Conservation (phyloP, 129 eudicot species). For the Flaveria robusta region DNA sequence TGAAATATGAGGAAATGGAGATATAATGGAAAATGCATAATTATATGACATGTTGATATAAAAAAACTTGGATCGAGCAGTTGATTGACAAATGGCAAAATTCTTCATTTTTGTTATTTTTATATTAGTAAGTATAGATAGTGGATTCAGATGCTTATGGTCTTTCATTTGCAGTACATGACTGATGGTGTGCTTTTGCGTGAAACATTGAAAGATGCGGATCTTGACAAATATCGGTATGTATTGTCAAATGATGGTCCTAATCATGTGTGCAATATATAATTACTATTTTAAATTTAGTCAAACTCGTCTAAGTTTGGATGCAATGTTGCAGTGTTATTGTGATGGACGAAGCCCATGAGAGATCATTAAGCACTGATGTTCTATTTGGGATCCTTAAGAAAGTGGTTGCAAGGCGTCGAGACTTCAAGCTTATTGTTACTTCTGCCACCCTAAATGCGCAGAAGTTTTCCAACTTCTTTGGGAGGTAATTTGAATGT, state of each 20-base stretch:
- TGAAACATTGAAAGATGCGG: slow-evolving; percentile 71
- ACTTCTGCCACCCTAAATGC: slow-evolving; percentile 77
- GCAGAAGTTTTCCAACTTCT: slow-evolving; percentile 63
- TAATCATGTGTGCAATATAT: neutral
- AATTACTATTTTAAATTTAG: neutral
- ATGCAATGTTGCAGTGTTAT: slow-evolving; percentile 47
- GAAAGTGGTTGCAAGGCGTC: slow-evolving; percentile 72
- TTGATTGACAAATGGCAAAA: neutral
- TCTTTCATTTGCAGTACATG: slow-evolving; percentile 55
- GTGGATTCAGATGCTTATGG: slow-evolving; percentile 1
- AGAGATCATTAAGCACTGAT: slow-evolving; percentile 69
- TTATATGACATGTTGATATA: neutral
- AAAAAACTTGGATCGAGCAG: neutral
- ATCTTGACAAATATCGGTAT: slow-evolving; percentile 76
- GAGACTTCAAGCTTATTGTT: slow-evolving; percentile 74
- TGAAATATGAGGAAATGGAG: neutral
- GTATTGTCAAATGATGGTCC: slow-evolving; percentile 1
- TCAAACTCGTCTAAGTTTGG: neutral
- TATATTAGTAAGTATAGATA: neutral
- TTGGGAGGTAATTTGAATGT: slow-evolving; percentile 52
- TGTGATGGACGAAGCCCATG: slow-evolving; percentile 82
- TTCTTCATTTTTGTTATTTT: slow-evolving; percentile 10
- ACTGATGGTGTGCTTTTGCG: slow-evolving; percentile 79
- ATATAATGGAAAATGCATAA: neutral
- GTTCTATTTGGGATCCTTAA: slow-evolving; percentile 68